Conservation (phyloP, 495 filamentous ascomycete genomes). For the Aspergillus funiculosus region DNA sequence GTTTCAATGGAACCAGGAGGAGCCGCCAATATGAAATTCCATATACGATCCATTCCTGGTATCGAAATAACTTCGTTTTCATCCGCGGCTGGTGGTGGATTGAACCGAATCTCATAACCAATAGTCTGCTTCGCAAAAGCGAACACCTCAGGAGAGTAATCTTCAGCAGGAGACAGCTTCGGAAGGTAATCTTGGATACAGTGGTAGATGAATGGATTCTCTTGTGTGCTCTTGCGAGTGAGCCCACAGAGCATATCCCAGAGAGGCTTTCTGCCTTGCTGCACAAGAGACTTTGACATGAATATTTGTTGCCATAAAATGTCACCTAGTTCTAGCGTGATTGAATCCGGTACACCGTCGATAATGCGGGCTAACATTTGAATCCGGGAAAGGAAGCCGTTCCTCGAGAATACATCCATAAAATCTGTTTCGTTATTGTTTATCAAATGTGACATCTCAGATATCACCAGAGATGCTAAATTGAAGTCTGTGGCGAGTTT, state of each 20-base stretch:
- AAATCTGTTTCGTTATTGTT: slow-evolving; percentile 34
- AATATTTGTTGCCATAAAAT: slow-evolving; percentile 65
- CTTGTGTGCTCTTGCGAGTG: slow-evolving; percentile 35
- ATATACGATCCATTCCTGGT: slow-evolving; percentile 68
- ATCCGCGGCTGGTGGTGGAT: slow-evolving; percentile 29
- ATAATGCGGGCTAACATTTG: slow-evolving; percentile 56
- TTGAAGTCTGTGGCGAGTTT: slow-evolving; percentile 50
- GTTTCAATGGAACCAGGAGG: slow-evolving; percentile 63
- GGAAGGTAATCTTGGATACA: slow-evolving; percentile 66
- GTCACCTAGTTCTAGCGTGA: slow-evolving; percentile 54
- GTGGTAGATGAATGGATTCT: slow-evolving; percentile 59
- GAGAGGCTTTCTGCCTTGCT: slow-evolving; percentile 51
- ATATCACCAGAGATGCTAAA: slow-evolving; percentile 45
- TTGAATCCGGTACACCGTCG: slow-evolving; percentile 50
- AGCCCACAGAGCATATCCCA: slow-evolving; percentile 62
- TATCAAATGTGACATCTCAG: slow-evolving; percentile 46
- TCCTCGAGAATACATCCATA: slow-evolving; percentile 30
- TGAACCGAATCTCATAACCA: slow-evolving; percentile 43
- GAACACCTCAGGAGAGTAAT: slow-evolving; percentile 61
- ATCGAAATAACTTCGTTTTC: slow-evolving; percentile 48
- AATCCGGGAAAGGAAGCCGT: slow-evolving; percentile 46
- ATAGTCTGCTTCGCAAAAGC: slow-evolving; percentile 58
- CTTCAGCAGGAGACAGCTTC: slow-evolving; percentile 52
- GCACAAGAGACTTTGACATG: slow-evolving; percentile 49
- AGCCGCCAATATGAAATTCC: slow-evolving; percentile 73